A percentile compares a stretch with the other conserved stretches of the same genome.
Conservation (phyloP, 2,329 filamentous ascomycete genomes). For the Zelopaecilomyces penicillatus region DNA sequence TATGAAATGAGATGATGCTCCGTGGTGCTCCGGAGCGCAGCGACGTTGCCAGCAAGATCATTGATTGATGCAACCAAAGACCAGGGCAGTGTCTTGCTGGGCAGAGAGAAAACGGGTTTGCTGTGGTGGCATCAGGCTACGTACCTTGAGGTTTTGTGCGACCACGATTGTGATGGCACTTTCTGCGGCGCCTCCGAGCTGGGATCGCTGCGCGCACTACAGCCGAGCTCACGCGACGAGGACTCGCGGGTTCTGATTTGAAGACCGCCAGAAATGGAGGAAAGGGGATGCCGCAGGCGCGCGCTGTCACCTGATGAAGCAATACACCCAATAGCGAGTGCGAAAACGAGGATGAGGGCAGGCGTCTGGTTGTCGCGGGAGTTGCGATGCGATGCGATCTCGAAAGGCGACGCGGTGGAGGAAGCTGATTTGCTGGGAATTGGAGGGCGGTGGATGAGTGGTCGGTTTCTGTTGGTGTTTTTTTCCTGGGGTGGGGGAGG, state of each 20-base stretch:
- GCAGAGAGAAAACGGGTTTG: neutral
- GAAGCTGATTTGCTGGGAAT: constrained; percentile 44
- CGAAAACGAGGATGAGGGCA: constrained; percentile 41
- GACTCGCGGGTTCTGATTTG: constrained; percentile 14
- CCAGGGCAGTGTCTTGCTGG: constrained; percentile 1
- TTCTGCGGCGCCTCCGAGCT: constrained; percentile 3
- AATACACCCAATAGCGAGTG: constrained; percentile 38
- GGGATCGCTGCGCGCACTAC: neutral
- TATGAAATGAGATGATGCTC: too few species aligned
- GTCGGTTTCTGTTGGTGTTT: constrained; percentile 17
- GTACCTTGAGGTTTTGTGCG: constrained; percentile 6
- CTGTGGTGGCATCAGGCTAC: neutral
- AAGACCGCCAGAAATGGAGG: constrained; percentile 18
- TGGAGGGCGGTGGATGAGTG: constrained; percentile 17
- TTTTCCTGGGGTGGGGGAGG: constrained; percentile 19
- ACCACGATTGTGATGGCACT: constrained; percentile 4
- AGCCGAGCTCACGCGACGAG: constrained; percentile 7
- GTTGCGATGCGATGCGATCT: constrained; percentile 22
- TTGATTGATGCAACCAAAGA: constrained; percentile 1
- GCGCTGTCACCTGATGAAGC: constrained; percentile 43
- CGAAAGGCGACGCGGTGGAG: constrained; percentile 26
- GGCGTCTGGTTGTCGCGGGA: constrained; percentile 35
- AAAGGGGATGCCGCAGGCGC: constrained; percentile 24
- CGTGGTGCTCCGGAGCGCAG: neutral
- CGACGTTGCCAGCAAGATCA: neutral